Evolutionary conservation across 257 asterid genomes (phyloP), one percentile per base, ranked within the genome.

Genomic region (Solanum sparsipilum): DNA sequence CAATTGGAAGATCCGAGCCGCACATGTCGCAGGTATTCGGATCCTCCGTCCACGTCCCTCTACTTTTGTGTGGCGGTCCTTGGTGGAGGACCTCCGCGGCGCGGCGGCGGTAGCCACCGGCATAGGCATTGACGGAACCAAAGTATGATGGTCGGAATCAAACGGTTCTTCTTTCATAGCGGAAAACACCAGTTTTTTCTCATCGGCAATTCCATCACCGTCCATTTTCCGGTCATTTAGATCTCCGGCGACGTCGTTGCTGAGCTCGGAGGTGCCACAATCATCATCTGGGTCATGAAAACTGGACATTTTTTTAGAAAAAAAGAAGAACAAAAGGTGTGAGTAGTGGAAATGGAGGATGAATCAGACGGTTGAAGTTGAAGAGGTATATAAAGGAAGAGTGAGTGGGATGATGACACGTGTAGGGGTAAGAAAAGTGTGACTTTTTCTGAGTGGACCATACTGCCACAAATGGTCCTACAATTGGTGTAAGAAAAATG

Each of bases 21-120:
- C 87, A 65, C 81, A 84, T 4, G 87, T 84, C 15, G 87, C 87
- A 13, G 87, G 87, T 84, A 84, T 84, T 38, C 87, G 87, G 56
- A 84, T 84, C 65, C 87, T 84, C 58, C 87, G 13, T 2, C 87
- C 87, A 38, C 87, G 87, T 0, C 87, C 87, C 12, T 84, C 87
- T 9, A 84, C 87, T 29, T 84, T 84, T 4, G 78, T 84, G 65
- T 84, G 87, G 60, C 87, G 87, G 65, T 84, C 87, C 25, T 84
- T 84, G 3, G 87, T 84, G 39, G 87, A 84, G 13, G 79, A 38
- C 31, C 87, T 18, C 58, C 79, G 31, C 1, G 70, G 86, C 0
- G 72, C 9, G 1, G 71, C 15, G 71, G 71, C 2, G 18, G 41
- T 12, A 5, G 68, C 27, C 36, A 41, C 87, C 41, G 79, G 39